A percentile compares a stretch with the other conserved stretches of the same genome.
Conservation (phyloP, 1,284 basidiomycete species). For the Meira miltonrushii region DNA sequence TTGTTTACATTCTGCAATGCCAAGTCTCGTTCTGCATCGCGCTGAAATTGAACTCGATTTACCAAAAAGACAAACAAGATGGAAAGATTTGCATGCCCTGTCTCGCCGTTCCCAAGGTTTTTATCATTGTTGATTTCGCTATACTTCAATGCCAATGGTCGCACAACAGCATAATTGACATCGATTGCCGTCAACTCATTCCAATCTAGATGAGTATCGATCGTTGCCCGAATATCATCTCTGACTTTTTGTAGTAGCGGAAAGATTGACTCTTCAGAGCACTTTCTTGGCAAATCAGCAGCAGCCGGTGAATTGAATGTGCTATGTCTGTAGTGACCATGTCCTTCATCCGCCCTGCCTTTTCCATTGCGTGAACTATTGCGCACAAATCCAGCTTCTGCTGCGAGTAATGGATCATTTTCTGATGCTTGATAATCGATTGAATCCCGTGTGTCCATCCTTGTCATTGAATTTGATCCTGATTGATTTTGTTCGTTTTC, state of each 20-base stretch:
- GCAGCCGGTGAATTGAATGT: no score
- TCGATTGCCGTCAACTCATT: constrained; percentile 40
- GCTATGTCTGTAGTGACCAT: no score
- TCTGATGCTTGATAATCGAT: no score
- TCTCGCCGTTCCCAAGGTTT: no score
- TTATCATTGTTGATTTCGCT: constrained; percentile 11
- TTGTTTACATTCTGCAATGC: constrained; percentile 61
- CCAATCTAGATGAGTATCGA: constrained; percentile 42
- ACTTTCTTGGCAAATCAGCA: not conserved
- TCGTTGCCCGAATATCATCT: constrained; percentile 29
- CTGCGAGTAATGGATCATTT: no score
- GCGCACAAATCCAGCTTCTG: no score
- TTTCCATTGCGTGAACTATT: no score
- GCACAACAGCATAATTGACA: constrained; percentile 36
- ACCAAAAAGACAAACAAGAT: constrained; percentile 82
- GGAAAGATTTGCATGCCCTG: constrained; percentile 53
- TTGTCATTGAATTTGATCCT: no score
- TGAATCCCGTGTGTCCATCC: no score
- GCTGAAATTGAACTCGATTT: constrained; percentile 77
- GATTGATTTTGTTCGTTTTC: no score
- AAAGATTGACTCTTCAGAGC: constrained; percentile 20
- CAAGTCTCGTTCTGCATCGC: constrained; percentile 57
- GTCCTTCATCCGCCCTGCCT: no score
- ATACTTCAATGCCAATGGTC: constrained; percentile 42
- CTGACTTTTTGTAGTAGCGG: constrained; percentile 37